A percentile compares a stretch with the other conserved stretches of the same genome.
These are phyloP conservation scores for Smittium mucronatum DNA, from an alignment of 371 early-diverging fungal species.

Conservation along the genomic window DNA sequence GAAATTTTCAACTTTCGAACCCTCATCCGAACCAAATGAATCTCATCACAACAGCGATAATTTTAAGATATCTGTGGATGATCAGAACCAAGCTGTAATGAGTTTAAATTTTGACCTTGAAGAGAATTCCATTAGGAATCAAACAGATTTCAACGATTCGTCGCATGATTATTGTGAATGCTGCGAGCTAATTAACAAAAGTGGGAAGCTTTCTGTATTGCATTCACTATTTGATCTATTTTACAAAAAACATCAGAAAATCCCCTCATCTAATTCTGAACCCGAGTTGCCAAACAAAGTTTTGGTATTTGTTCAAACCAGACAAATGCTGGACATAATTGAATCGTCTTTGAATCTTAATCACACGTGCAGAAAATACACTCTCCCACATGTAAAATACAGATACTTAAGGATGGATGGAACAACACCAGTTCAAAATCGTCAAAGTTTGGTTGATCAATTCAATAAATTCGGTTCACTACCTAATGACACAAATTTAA, in stretches of 20 bases:
- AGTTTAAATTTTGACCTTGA: not conserved
- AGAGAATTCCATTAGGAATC: not conserved
- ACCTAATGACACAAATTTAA: not conserved
- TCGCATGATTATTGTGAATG: not conserved
- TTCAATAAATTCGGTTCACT: constrained; percentile 32
- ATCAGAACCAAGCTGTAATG: not conserved
- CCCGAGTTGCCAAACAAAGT: constrained; percentile 48
- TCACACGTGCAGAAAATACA: constrained; percentile 11
- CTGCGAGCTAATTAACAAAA: constrained; percentile 12
- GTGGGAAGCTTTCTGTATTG: constrained; percentile 76
- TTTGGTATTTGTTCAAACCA: constrained; percentile 89
- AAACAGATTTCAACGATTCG: not conserved
- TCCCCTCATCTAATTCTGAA: not conserved
- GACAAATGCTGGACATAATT: constrained; percentile 92
- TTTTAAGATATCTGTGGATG: not conserved
- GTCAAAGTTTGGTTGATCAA: constrained; percentile 72
- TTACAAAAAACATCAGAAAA: constrained; percentile 44
- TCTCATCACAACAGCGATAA: not conserved
- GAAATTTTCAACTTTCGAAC: not conserved
- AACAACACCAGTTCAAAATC: constrained; percentile 65
- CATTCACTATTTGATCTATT: constrained; percentile 72
- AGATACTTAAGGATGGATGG: constrained; percentile 90
- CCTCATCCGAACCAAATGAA: not conserved
- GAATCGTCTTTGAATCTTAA: constrained; percentile 44
- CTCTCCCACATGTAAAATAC: constrained; percentile 13